phyloP scores from a whole-genome alignment of 2,329 filamentous ascomycete species.

The Fusarium siculi region DNA sequence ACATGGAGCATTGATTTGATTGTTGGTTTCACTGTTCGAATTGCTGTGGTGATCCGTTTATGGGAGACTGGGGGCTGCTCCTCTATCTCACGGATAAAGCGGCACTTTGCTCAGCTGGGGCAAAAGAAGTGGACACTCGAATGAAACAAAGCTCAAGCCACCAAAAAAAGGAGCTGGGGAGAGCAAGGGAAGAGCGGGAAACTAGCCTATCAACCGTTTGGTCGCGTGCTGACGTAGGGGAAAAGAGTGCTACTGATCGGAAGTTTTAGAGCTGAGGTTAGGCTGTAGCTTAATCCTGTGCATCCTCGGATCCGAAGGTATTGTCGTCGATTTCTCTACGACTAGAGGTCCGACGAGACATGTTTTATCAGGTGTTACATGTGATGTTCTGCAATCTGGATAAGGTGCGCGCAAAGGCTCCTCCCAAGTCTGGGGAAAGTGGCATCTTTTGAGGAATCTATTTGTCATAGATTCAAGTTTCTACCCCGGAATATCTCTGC shows the following conservation, averaged over 20 bases:
- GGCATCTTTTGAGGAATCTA: slow-evolving; percentile 22
- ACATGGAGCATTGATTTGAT: not conserved
- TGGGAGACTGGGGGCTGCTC: not conserved
- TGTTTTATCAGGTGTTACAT: not conserved
- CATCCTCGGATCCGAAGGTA: not conserved
- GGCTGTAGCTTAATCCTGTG: not conserved
- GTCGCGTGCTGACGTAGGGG: slow-evolving; percentile 1
- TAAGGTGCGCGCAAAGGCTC: not conserved
- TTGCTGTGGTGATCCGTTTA: slow-evolving; percentile 7
- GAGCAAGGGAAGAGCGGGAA: not conserved
- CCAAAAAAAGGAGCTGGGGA: not conserved
- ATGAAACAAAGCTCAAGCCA: not conserved
- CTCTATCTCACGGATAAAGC: slow-evolving; percentile 32
- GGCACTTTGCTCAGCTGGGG: slow-evolving; percentile 33
- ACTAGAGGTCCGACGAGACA: not conserved
- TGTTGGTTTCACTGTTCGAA: slow-evolving; percentile 2
- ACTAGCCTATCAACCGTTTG: slow-evolving; percentile 19
- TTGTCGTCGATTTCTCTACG: not conserved
- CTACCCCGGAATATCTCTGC: slow-evolving; percentile 23
- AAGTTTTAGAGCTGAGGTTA: slow-evolving; percentile 1
- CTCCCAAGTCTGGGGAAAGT: slow-evolving; percentile 23
- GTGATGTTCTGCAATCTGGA: not conserved
- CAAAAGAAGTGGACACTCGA: slow-evolving; percentile 16
- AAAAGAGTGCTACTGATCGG: not conserved
- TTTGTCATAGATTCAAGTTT: slow-evolving; percentile 32